Percentiles rank a stretch among this genome's conserved stretches.
Conservation (phyloP, 2,329 filamentous ascomycete genomes). For the Cladophialophora yegresii region DNA sequence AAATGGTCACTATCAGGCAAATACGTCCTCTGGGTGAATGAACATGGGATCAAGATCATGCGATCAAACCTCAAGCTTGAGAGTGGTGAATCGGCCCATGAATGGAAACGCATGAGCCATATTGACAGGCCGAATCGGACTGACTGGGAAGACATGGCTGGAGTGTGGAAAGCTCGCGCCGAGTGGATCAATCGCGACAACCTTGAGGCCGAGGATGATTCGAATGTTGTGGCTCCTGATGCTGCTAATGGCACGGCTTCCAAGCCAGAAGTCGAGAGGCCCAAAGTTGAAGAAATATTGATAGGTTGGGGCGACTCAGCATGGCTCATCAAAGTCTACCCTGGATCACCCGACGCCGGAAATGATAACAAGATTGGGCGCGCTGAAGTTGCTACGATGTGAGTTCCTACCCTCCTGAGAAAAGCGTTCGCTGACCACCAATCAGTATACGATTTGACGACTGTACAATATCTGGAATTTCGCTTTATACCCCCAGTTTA, state of each 20-base stretch:
- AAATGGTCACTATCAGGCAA: conserved; percentile 93
- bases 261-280: conserved; percentile 48
- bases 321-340: conserved; percentile 91
- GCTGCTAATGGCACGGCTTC: conserved; percentile 46
- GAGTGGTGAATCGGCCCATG: conserved; percentile 71
- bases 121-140: conserved; percentile 83
- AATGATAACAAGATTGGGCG: conserved; percentile 73
- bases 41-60: conserved; percentile 98
- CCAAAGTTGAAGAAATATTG: conserved; percentile 70
- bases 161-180: conserved; percentile 86
- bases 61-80: conserved; percentile 81
- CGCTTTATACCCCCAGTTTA: conserved; percentile 89
- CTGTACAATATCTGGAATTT: conserved; percentile 96
- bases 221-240: conserved; percentile 38
- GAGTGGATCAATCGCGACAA: conserved; percentile 90
- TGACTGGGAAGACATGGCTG: conserved; percentile 94
- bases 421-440: conserved; percentile 39
- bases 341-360: conserved; percentile 66
- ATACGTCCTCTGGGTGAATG: conserved; percentile 93
- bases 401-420: conserved; percentile 45
- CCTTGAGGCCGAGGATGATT: conserved; percentile 70
- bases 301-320: conserved; percentile 96
- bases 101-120: conserved; percentile 94
- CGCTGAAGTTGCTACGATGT: conserved; percentile 92
- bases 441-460: conserved; percentile 78